Percentiles rank a stretch among this genome's conserved stretches.
phyloP scores from a whole-genome alignment of 352 stramenopile genomes.

The Globisporangium splendens region DNA sequence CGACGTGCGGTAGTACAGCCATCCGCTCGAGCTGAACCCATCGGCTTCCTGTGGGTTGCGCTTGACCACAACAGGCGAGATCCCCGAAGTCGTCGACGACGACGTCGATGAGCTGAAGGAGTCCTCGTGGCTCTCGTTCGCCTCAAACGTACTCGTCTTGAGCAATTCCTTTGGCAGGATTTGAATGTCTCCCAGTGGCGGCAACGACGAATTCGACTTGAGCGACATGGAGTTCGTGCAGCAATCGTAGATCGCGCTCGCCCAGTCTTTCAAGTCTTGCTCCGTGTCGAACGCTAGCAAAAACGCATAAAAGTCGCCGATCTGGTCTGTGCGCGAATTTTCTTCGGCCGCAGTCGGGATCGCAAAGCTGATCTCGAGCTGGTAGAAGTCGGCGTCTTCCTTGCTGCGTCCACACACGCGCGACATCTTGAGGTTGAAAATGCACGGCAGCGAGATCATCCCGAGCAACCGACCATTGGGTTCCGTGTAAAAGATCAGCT shows the following conservation, averaged over 20 bases:
- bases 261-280: conserved; percentile 67
- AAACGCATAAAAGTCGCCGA: conserved; percentile 77
- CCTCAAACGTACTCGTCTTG: conserved; percentile 76
- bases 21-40: conserved; percentile 70
- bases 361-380: conserved; percentile 81
- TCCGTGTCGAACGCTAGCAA: conserved; percentile 79
- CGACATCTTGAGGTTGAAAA: conserved; percentile 79
- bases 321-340: conserved; percentile 58
- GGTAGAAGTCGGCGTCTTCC: conserved; percentile 75
- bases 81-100: conserved; percentile 13
- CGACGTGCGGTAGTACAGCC: conserved; percentile 83
- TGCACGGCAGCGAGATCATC: conserved; percentile 76
- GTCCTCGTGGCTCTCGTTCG: conserved; percentile 39
- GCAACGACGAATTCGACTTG: conserved; percentile 59
- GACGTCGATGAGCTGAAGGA: conserved; percentile 25
- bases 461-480: conserved; percentile 61
- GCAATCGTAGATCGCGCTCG: conserved; percentile 76
- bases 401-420: conserved; percentile 69
- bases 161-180: conserved; percentile 81
- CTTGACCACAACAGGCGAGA: conserved; percentile 10
- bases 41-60: conserved; percentile 10
- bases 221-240: conserved; percentile 87
- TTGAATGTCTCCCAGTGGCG: conserved; percentile 67
- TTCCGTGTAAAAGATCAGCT: conserved; percentile 77
- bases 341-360: conserved; percentile 58